phyloP scores from a whole-genome alignment of 495 filamentous ascomycete genomes.

The Penicillium diatomitis region DNA sequence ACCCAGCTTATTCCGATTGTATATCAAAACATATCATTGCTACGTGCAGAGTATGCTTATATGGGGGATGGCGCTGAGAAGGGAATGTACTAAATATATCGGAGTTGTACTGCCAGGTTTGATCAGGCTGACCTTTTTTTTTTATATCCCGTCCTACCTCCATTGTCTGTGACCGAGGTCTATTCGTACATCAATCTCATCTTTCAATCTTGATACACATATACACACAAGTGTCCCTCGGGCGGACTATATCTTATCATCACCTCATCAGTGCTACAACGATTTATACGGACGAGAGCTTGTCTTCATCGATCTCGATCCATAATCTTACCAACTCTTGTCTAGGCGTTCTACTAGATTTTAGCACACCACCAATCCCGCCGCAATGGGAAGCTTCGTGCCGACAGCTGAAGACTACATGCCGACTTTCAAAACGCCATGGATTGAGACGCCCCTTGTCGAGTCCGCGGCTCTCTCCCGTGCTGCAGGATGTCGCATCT shows the following conservation, averaged over 20 bases:
- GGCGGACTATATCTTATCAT: no score
- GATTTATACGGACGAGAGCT: no score
- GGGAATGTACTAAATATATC: no score
- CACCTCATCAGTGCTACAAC: no score
- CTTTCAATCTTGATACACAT: no score
- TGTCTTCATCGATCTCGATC: no score
- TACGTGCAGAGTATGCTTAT: slow-evolving; percentile 7
- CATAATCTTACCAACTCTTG: no score
- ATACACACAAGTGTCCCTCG: no score
- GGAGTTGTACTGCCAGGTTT: no score
- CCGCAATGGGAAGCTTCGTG: slow-evolving; percentile 25
- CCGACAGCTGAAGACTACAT: slow-evolving; percentile 24
- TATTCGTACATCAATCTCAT: not conserved
- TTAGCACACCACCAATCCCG: slow-evolving; percentile 3
- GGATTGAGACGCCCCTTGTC: slow-evolving; percentile 65
- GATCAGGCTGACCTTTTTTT: not conserved
- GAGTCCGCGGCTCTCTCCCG: slow-evolving; percentile 58
- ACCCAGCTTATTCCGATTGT: slow-evolving; percentile 9
- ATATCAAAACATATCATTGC: slow-evolving; percentile 24
- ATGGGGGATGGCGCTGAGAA: no score
- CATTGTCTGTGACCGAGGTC: not conserved
- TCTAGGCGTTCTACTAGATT: no score
- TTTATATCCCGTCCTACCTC: not conserved
- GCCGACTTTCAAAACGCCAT: slow-evolving; percentile 42
- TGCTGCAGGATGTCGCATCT: slow-evolving; percentile 69